Conservation (phyloP, 225 moss, liverwort and hornwort species). For the Polytrichum commune region DNA sequence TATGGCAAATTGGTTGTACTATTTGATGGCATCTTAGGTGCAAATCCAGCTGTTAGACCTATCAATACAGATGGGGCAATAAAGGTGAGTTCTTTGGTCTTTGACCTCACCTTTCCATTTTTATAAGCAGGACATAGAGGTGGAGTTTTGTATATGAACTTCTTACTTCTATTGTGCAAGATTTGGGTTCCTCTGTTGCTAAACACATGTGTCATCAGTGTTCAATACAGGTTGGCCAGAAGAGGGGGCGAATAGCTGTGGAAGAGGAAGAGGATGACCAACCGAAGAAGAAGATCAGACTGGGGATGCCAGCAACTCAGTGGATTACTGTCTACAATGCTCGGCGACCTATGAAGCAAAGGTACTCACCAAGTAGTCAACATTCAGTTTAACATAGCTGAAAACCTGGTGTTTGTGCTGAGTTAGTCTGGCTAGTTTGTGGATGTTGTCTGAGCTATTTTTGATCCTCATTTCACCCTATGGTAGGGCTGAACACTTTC, state of each 20-base stretch:
- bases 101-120: neutral
- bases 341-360: slow-evolving; percentile 98
- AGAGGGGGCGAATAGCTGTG: slow-evolving; percentile 75
- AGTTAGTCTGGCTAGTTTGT: too few relatives aligned
- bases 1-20: slow-evolving; percentile 92
- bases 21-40: slow-evolving; percentile 79
- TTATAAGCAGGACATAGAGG: too few relatives aligned
- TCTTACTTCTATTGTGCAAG: neutral
- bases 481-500: too few relatives aligned
- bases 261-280: slow-evolving; percentile 98
- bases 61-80: slow-evolving; percentile 97
- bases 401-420: too few relatives aligned
- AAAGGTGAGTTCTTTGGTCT: slow-evolving; percentile 42
- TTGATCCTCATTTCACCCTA: too few relatives aligned
- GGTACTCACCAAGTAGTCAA: slow-evolving; percentile 23
- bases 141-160: neutral
- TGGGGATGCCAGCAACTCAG: slow-evolving; percentile 99
- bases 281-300: slow-evolving; percentile 93
- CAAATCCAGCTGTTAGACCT: slow-evolving; percentile 88
- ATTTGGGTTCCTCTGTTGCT: neutral
- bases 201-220: slow-evolving; percentile 11
- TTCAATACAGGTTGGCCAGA: slow-evolving; percentile 87
- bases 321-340: slow-evolving; percentile 99
- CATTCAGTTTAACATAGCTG: too few relatives aligned
- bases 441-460: too few relatives aligned